Percentiles rank a stretch among this genome's conserved stretches.
phyloP scores from a whole-genome alignment of 139 green algal genomes.

The Chlorella sp. region DNA sequence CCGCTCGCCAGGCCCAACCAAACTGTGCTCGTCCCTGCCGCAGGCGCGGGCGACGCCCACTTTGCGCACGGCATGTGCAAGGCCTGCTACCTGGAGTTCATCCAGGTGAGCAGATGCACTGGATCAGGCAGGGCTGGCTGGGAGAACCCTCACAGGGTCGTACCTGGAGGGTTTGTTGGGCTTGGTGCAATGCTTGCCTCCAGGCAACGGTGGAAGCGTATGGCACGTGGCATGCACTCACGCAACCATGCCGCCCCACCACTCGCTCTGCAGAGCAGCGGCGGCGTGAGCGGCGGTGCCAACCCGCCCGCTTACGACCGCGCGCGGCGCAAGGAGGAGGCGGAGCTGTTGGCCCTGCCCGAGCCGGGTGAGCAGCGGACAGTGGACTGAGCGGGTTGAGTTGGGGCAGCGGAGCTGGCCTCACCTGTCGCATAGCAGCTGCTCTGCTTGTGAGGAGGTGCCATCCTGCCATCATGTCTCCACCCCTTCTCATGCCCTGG shows the following conservation, averaged over 20 bases:
- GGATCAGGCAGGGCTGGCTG: neutral
- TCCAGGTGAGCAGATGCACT: slow-evolving; percentile 25
- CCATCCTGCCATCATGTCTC: neutral
- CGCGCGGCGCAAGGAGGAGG: slow-evolving; percentile 1
- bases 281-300: slow-evolving; percentile 60
- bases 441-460: too few species aligned
- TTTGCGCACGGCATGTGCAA: slow-evolving; percentile 76
- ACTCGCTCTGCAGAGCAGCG: slow-evolving; percentile 31
- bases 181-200: too few species aligned
- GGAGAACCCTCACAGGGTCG: too few species aligned
- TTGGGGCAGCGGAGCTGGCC: too few species aligned
- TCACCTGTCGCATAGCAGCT: too few species aligned
- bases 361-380: slow-evolving; percentile 6
- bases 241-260: neutral
- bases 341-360: slow-evolving; percentile 25
- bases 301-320: slow-evolving; percentile 72
- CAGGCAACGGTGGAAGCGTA: too few species aligned
- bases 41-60: slow-evolving; percentile 39
- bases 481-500: neutral
- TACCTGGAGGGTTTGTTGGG: too few species aligned
- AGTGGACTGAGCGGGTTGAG: neutral
- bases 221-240: too few species aligned
- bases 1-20: too few species aligned
- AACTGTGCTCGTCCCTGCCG: too few species aligned
- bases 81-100: slow-evolving; percentile 68